Evolutionary conservation across 352 stramenopile species (phyloP).

Genomic region (Phytophthora podocarpi): DNA sequence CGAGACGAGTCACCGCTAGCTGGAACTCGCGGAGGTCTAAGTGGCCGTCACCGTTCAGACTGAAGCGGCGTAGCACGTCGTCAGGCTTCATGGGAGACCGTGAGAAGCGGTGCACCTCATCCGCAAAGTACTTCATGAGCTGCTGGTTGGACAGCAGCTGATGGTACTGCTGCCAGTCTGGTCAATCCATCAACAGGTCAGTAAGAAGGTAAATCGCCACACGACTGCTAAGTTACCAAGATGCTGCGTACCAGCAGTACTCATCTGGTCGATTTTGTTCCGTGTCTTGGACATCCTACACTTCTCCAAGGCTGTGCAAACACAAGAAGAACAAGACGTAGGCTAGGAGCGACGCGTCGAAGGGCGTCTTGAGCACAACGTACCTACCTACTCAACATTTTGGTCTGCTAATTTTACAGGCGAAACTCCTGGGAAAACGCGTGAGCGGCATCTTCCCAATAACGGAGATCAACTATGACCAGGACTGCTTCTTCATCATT

Average conservation of each 20-base stretch:
- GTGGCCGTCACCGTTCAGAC: conserved; percentile 76
- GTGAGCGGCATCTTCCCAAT: too few relatives aligned
- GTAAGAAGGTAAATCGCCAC: too few relatives aligned
- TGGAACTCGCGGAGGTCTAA: conserved; percentile 80
- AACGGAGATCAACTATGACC: too few relatives aligned
- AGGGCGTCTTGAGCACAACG: conserved; percentile 4
- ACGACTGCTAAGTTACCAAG: too few relatives aligned
- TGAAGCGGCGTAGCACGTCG: conserved; percentile 73
- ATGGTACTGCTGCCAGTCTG: conserved; percentile 77
- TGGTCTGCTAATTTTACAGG: conserved; percentile 23
- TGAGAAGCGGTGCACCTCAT: conserved; percentile 67
- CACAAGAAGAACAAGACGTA: conserved; percentile 13
- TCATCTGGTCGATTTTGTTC: conserved; percentile 82
- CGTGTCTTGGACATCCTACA: conserved; percentile 57
- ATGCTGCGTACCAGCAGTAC: conserved; percentile 60
- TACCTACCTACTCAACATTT: conserved; percentile 8
- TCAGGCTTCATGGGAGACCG: conserved; percentile 68
- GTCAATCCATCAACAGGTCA: too few relatives aligned
- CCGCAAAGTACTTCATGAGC: conserved; percentile 63
- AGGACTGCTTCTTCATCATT: too few relatives aligned
- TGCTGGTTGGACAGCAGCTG: conserved; percentile 60
- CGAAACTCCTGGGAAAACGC: conserved; percentile 37
- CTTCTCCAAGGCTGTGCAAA: too few relatives aligned
- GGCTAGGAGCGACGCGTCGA: conserved; percentile 17
- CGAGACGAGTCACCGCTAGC: conserved; percentile 71